These are phyloP conservation scores for Lepiota brunneoincarnata DNA, from an alignment of 768 basidiomycete genomes.

Conservation along the genomic window DNA sequence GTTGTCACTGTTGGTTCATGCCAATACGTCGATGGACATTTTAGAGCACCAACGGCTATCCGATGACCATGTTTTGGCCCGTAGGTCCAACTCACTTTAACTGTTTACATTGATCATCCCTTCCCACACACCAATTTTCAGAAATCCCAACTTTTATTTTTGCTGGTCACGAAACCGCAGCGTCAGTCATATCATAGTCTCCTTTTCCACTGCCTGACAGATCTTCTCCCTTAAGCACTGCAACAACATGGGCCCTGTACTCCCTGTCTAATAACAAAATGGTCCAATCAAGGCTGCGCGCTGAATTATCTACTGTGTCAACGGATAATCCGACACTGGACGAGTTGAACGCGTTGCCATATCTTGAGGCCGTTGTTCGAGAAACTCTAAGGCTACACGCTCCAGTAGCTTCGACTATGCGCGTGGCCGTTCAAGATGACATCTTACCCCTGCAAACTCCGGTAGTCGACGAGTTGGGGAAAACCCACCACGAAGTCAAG, in stretches of 20 bases:
- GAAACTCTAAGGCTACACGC: conserved; percentile 51
- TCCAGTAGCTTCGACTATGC: conserved; percentile 36
- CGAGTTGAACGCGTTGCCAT: conserved; percentile 51
- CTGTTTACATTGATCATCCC: neutral
- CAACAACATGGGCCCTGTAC: conserved; percentile 50
- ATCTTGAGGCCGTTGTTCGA: conserved; percentile 54
- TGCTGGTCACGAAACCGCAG: conserved; percentile 59
- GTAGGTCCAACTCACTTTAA: conserved; percentile 27
- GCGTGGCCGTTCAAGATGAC: conserved; percentile 44
- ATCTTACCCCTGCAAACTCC: conserved; percentile 42
- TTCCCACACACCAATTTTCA: conserved; percentile 17
- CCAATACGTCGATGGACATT: conserved; percentile 62
- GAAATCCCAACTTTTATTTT: conserved; percentile 62
- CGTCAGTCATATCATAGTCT: conserved; percentile 44
- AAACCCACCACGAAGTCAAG: conserved; percentile 30
- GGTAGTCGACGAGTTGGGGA: conserved; percentile 37
- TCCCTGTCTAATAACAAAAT: conserved; percentile 40
- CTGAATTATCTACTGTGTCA: conserved; percentile 43
- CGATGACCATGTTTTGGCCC: conserved; percentile 61
- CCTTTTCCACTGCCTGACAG: conserved; percentile 45
- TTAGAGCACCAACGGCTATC: conserved; percentile 51
- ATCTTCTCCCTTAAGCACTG: conserved; percentile 24
- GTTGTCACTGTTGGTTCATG: conserved; percentile 56
- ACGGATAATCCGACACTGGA: conserved; percentile 61
- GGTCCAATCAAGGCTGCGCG: conserved; percentile 47